Evolutionary conservation across 2,329 filamentous ascomycete genomes (phyloP), one percentile per base, ranked within the genome.

Genomic region (Trichophyton simii): DNA sequence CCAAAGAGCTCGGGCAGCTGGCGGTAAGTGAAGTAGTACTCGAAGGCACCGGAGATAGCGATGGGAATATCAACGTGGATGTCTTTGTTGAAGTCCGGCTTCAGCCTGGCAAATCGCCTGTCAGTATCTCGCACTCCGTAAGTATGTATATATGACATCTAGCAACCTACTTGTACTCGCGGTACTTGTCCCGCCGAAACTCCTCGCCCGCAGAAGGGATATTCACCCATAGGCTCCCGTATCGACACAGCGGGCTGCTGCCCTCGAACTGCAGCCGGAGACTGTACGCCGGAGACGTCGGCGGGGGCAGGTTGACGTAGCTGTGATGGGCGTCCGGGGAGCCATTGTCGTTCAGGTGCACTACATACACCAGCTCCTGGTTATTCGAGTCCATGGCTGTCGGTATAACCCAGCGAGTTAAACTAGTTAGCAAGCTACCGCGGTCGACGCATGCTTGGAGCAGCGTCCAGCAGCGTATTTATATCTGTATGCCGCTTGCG

Each of bases 151-250:
- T 41, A 13, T 44, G 58, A 15, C 28, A 31, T 31, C 6, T 31
- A 31, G 34, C 34, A 38, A 15, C 86, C 73, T 80, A 96, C 92
- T 89, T 92, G 82, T 88, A 95, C 76, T 96, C 87, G 69, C 85
- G 84, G 74, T 95, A 99, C 38, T 82, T 81, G 69, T 87, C 81
- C 67, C 94, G 86, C 66, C 84, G 82, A 71, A 97, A 99, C 50
- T 84, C 77, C 58, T 84, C 78, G 63, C 87, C 91, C 68, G 86
- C 80, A 64, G 87, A 83, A 6, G 94, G 94, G 63, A 97, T 88
- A 74, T 99, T 99, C 70, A 96, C 87, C 92, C 94, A 99, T 65
- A 99, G 81, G 71, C 89, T 96, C 63, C 95, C 94, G 76, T 96
- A 82, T 67, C 91, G 85, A 75, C 91, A 96, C 79, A 99, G 94